Conservation (phyloP, 2,329 filamentous ascomycete genomes). For the Colletotrichum sp. region DNA sequence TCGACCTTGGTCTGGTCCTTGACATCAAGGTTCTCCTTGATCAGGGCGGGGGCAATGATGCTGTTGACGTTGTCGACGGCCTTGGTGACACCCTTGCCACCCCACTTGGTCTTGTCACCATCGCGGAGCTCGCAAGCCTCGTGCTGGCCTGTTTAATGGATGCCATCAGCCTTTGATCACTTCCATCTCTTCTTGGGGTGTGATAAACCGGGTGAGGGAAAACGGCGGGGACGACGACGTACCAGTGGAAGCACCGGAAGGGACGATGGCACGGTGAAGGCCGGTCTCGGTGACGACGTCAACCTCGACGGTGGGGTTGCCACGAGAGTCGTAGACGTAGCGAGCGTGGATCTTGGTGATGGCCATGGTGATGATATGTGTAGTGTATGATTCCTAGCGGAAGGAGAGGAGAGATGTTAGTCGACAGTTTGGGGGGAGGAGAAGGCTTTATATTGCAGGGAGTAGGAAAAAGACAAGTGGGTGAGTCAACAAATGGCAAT, state of each 20-base stretch:
- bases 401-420: neutral
- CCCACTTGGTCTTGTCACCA: conserved; percentile 86
- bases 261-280: conserved; percentile 92
- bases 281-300: conserved; percentile 92
- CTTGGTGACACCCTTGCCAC: conserved; percentile 85
- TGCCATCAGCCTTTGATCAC: conserved; percentile 31
- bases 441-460: conserved; percentile 17
- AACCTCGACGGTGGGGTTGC: conserved; percentile 97
- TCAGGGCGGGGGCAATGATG: conserved; percentile 79
- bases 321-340: conserved; percentile 97
- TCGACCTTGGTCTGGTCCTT: conserved; percentile 88
- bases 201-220: neutral
- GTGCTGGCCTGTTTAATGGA: conserved; percentile 70
- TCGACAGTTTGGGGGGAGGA: neutral
- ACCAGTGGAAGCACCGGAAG: conserved; percentile 92
- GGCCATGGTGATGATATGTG: conserved; percentile 69
- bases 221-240: conserved; percentile 40
- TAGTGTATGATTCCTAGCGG: conserved; percentile 9
- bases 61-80: conserved; percentile 87
- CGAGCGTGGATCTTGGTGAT: conserved; percentile 91
- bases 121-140: conserved; percentile 92
- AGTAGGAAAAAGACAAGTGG: conserved; percentile 14
- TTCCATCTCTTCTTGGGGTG: conserved; percentile 7
- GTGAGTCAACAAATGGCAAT: conserved; percentile 19
- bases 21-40: conserved; percentile 83